Conservation (phyloP, 1,139 yeast genomes). For the Geotrichum siamense region DNA sequence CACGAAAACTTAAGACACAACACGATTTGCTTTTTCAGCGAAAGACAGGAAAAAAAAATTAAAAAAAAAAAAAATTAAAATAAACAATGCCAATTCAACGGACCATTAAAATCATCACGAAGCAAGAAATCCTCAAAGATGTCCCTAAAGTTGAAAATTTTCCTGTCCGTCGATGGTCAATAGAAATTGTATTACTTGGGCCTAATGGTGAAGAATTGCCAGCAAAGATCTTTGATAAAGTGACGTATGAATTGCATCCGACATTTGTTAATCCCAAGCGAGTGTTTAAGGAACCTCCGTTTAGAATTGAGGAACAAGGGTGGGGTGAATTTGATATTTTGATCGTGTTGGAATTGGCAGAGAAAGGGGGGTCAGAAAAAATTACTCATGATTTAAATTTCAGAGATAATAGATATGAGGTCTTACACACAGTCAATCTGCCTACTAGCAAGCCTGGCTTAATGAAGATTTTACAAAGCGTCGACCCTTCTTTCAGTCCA, state of each 20-base stretch:
- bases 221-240: conserved; percentile 85
- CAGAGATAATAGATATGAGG: conserved; percentile 63
- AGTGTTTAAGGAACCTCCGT: conserved; percentile 75
- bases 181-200: conserved; percentile 67
- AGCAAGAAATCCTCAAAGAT: conserved; percentile 75
- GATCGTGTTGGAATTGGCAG: conserved; percentile 67
- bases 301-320: conserved; percentile 84
- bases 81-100: conserved; percentile 50
- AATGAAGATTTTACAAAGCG: conserved; percentile 64
- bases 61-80: no score
- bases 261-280: conserved; percentile 88
- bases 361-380: conserved; percentile 82
- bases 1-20: no score
- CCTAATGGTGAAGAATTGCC: conserved; percentile 77
- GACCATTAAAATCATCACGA: conserved; percentile 82
- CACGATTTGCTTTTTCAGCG: no score
- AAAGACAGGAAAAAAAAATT: neutral
- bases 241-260: conserved; percentile 88
- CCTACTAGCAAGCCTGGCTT: conserved; percentile 74
- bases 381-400: conserved; percentile 86
- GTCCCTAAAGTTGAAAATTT: conserved; percentile 81
- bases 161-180: conserved; percentile 95
- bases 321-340: conserved; percentile 98
- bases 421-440: conserved; percentile 67
- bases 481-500: conserved; percentile 65